Evolutionary conservation across 192 early-diverging fungal genomes (phyloP), one percentile per base, ranked within the genome.

Genomic region (Piromyces sp.): DNA sequence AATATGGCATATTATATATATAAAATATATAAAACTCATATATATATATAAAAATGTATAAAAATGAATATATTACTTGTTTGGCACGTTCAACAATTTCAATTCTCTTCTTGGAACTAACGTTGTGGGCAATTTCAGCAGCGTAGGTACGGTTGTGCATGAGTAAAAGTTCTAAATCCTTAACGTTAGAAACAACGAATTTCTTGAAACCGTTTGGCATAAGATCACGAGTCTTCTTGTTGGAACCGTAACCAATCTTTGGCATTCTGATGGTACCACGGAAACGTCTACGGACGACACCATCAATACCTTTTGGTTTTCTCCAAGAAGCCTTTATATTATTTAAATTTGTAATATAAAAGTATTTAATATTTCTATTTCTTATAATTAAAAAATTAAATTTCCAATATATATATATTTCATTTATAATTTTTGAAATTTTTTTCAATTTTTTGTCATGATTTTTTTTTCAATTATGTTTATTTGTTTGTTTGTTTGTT

Each of bases 251-350:
- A 89, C 98, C 98, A 84, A 99, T 99, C 93, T 97, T 98, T 90
- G 98, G 96, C 94, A 98, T 97, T 86, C 94, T 93, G 86, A 95
- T 93, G 84, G 93, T 92, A 84, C 98, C 98, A 92, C 96, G 96
- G 92, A 99, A 99, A 81, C 98, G 93, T 86, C 98, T 91, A 85
- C 98, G 96, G 83, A 97, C 96, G 82, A 94, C 91, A 92, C 94
- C 95, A 88, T 99, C 98, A 91, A 99, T 99, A 98, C 98, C 98
- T 90, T 94, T 95, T 85, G 98, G 98, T 89, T 98, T 96, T 90
- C 98, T 94, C 98, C 98, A 99, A 85, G 95, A 95, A 85, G 92
- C 92, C 94, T 95, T 89, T 80, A 81, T 82, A 5, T 16, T 15
- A 51, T 38, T 38, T n/a, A n/a, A n/a, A n/a, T n/a, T n/a, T n/a